phyloP scores from a whole-genome alignment of 495 filamentous ascomycete genomes.

The Bacidia gigantensis region DNA sequence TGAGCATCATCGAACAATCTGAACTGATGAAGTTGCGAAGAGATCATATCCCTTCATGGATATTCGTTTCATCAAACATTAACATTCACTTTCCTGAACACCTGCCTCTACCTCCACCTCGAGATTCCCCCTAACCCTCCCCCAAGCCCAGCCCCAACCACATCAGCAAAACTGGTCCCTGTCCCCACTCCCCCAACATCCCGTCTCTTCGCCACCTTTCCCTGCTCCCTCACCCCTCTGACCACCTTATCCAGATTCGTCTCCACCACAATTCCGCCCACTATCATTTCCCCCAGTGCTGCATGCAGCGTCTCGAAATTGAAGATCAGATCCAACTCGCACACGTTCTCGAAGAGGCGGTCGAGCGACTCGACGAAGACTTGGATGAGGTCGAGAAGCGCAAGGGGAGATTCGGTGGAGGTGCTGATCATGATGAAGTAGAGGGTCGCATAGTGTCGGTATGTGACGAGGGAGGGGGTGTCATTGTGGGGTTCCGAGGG shows the following conservation, averaged over 20 bases:
- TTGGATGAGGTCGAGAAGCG: slow-evolving; percentile 90
- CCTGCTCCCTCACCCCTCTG: slow-evolving; percentile 71
- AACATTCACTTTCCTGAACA: slow-evolving; percentile 10
- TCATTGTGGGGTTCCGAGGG: slow-evolving; percentile 54
- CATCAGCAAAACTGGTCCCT: slow-evolving; percentile 36
- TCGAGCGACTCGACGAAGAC: slow-evolving; percentile 95
- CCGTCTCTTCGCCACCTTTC: slow-evolving; percentile 57
- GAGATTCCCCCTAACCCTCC: not conserved
- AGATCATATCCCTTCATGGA: too few relatives aligned
- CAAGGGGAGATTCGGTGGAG: slow-evolving; percentile 91
- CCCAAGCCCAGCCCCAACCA: slow-evolving; percentile 7
- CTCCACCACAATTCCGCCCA: slow-evolving; percentile 91
- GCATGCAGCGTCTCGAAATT: slow-evolving; percentile 97
- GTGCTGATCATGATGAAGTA: slow-evolving; percentile 98
- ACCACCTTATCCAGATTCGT: slow-evolving; percentile 81
- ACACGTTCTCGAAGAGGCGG: slow-evolving; percentile 92
- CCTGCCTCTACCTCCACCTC: not conserved
- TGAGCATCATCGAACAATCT: too few relatives aligned
- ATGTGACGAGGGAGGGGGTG: slow-evolving; percentile 87
- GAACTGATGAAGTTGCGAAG: too few relatives aligned
- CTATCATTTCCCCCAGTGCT: slow-evolving; percentile 82
- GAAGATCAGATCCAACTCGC: slow-evolving; percentile 95
- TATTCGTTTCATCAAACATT: too few relatives aligned
- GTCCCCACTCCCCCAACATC: slow-evolving; percentile 17
- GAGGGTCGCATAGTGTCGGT: slow-evolving; percentile 94